A percentile compares a stretch with the other conserved stretches of the same genome.
These are phyloP conservation scores for Cytospora piceae DNA, from an alignment of 2,329 filamentous ascomycete species.

Conservation along the genomic window DNA sequence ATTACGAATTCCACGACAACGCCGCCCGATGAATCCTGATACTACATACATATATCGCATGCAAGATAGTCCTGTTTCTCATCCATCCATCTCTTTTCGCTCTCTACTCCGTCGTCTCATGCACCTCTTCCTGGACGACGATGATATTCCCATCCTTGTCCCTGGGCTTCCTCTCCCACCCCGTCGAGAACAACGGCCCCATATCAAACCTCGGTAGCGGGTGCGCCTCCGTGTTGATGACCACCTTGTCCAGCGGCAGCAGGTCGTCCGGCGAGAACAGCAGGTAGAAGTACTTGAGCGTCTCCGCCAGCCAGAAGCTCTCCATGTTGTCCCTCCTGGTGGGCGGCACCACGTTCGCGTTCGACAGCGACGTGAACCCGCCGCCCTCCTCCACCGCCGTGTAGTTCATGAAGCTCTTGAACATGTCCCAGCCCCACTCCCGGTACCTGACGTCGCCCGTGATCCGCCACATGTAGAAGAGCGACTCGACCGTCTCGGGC, in stretches of 20 bases:
- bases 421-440: slow-evolving; percentile 99
- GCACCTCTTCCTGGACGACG: slow-evolving; percentile 25
- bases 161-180: slow-evolving; percentile 75
- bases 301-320: slow-evolving; percentile 98
- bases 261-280: slow-evolving; percentile 85
- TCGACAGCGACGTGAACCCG: slow-evolving; percentile 80
- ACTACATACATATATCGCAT: slow-evolving; percentile 1
- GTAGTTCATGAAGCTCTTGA: slow-evolving; percentile 85
- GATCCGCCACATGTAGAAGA: slow-evolving; percentile 99
- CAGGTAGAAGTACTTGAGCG: slow-evolving; percentile 95
- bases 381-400: slow-evolving; percentile 77
- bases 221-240: slow-evolving; percentile 97
- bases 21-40: slow-evolving; percentile 15
- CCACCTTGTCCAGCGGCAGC: slow-evolving; percentile 81
- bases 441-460: slow-evolving; percentile 88
- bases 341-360: slow-evolving; percentile 75
- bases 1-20: not conserved
- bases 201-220: slow-evolving; percentile 86
- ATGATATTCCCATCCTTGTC: slow-evolving; percentile 49
- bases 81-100: slow-evolving; percentile 3
- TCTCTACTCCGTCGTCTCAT: not conserved
- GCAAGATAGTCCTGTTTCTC: not conserved
- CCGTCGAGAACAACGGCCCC: slow-evolving; percentile 75
- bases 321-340: slow-evolving; percentile 88
- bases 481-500: slow-evolving; percentile 92